Percentiles rank a stretch among this genome's conserved stretches.
Evolutionary conservation across 805 yeast genomes (phyloP).

Genomic region (Teunomyces barrocoloradensis): DNA sequence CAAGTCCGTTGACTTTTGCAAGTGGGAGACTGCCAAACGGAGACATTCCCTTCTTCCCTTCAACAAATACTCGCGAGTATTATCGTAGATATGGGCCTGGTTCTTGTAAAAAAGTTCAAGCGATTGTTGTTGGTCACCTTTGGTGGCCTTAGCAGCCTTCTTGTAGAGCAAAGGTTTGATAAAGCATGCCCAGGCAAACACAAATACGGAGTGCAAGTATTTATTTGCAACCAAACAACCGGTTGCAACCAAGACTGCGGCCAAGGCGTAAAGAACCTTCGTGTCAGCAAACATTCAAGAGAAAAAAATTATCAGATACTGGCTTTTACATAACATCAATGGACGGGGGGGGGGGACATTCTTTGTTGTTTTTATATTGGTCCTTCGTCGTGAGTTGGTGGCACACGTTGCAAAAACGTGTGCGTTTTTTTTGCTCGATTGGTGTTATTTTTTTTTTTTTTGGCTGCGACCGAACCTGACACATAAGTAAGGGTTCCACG

Average conservation of each 20-base stretch:
- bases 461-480: neutral
- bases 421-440: neutral
- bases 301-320: neutral
- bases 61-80: constrained; percentile 62
- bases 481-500: neutral
- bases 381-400: neutral
- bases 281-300: neutral
- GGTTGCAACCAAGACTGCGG: neutral
- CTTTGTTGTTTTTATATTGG: neutral
- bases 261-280: neutral
- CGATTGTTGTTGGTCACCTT: constrained; percentile 51
- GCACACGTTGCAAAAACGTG: constrained; percentile 2
- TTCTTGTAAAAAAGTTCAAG: constrained; percentile 70
- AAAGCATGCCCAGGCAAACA: constrained; percentile 52
- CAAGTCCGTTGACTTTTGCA: constrained; percentile 41
- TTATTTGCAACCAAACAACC: constrained; percentile 2
- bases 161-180: constrained; percentile 51
- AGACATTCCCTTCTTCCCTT: constrained; percentile 71
- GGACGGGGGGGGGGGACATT: neutral
- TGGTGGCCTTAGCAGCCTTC: constrained; percentile 17
- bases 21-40: constrained; percentile 56
- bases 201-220: constrained; percentile 19
- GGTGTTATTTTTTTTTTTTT: neutral
- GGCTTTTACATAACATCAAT: neutral
- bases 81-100: constrained; percentile 76